Evolutionary conservation across 1,284 basidiomycete species (phyloP).

Genomic region (Ustilago shanxiensis): DNA sequence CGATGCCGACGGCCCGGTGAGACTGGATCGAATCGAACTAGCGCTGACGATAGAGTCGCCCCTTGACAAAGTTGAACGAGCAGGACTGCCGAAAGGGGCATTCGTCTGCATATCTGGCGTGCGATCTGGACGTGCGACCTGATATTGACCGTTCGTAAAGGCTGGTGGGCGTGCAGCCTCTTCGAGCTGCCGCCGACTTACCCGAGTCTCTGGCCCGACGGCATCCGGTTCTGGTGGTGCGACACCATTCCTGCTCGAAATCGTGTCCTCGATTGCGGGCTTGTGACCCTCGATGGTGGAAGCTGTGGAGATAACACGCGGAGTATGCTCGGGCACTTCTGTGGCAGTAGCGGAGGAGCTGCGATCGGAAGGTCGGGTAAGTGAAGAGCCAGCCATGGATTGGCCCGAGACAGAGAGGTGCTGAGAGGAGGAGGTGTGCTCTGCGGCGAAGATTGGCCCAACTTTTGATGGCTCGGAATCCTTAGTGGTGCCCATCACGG

Average conservation of each 20-base stretch:
- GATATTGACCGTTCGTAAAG: not conserved
- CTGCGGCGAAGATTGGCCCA: not conserved
- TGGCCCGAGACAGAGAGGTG: slow-evolving; percentile 28
- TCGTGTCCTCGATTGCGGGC: not conserved
- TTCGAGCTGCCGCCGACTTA: not conserved
- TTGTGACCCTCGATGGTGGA: slow-evolving; percentile 29
- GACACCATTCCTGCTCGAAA: not conserved
- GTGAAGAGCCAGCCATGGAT: slow-evolving; percentile 10
- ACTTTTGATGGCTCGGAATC: not conserved
- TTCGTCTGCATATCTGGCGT: slow-evolving; percentile 32
- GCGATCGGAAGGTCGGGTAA: slow-evolving; percentile 21
- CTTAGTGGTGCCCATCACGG: slow-evolving; percentile 6
- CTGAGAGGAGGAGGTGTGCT: not conserved
- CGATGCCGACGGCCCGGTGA: slow-evolving; percentile 18
- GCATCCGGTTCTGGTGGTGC: not conserved
- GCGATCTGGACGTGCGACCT: slow-evolving; percentile 4
- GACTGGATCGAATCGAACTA: slow-evolving; percentile 24
- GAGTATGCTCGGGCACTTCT: slow-evolving; percentile 11
- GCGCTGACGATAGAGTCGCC: slow-evolving; percentile 26
- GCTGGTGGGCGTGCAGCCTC: not conserved
- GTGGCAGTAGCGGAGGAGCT: slow-evolving; percentile 35
- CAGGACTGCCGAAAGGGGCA: slow-evolving; percentile 18
- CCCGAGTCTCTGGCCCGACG: not conserved
- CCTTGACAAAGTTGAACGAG: slow-evolving; percentile 23
- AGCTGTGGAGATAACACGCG: slow-evolving; percentile 32